These are phyloP conservation scores for Fusarium gaditjirri DNA, from an alignment of 2,329 filamentous ascomycete genomes.

Conservation along the genomic window DNA sequence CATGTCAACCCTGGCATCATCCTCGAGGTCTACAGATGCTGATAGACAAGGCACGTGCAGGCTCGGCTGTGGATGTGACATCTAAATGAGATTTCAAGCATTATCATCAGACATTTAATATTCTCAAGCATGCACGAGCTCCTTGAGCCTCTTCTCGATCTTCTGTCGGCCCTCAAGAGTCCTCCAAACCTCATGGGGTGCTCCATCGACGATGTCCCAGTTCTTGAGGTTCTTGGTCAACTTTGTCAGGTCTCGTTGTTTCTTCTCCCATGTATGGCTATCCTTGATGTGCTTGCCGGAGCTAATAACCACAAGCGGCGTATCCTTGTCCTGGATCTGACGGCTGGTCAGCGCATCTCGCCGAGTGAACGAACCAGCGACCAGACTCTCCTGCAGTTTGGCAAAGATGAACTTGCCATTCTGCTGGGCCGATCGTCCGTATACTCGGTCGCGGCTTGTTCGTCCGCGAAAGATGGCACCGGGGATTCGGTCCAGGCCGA, in stretches of 20 bases:
- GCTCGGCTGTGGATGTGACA: neutral
- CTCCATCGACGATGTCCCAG: slow-evolving; percentile 89
- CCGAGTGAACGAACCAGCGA: slow-evolving; percentile 84
- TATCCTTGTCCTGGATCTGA: slow-evolving; percentile 80
- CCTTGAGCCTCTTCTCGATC: slow-evolving; percentile 81
- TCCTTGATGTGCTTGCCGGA: slow-evolving; percentile 77
- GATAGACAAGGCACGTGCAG: slow-evolving; percentile 19
- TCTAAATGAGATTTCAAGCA: neutral
- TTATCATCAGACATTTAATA: neutral
- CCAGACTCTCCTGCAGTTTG: slow-evolving; percentile 90
- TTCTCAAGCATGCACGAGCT: slow-evolving; percentile 65
- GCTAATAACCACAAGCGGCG: slow-evolving; percentile 83
- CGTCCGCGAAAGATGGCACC: slow-evolving; percentile 86
- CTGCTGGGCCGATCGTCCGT: slow-evolving; percentile 82
- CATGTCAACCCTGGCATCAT: slow-evolving; percentile 9
- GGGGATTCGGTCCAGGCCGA: slow-evolving; percentile 82
- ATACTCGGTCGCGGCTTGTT: slow-evolving; percentile 83
- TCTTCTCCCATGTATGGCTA: slow-evolving; percentile 79
- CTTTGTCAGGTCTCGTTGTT: slow-evolving; percentile 84
- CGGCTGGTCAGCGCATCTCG: slow-evolving; percentile 83
- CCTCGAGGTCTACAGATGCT: neutral
- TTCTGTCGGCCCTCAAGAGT: slow-evolving; percentile 75
- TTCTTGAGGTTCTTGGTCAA: slow-evolving; percentile 81
- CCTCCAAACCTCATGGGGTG: slow-evolving; percentile 88
- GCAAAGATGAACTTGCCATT: slow-evolving; percentile 87